Base-by-base conservation (phyloP, 176 grass and related monocot genomes). In the Zoysia japonica region DNA sequence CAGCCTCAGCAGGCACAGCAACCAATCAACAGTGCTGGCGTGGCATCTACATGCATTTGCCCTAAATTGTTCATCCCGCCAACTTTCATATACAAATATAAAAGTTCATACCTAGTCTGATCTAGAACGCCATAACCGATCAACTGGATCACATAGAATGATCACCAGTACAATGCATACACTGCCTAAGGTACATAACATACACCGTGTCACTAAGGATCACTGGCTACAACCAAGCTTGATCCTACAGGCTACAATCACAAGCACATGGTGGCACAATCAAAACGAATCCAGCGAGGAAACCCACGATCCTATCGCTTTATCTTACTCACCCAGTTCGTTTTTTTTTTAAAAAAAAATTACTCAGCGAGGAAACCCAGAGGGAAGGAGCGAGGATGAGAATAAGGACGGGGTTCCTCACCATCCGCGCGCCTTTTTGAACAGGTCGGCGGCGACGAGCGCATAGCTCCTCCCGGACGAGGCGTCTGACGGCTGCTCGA, bases 381-480 rank as follows among this genome's bases (percentile, higher is more conserved):
- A 51, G 20, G 3, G 28, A 6, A 35, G 60, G 50, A n/a, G 13
- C 1, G 35, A n/a, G 5, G 47, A 17, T 0, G 13, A 17, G 38
- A 1, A 62, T 1, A 38, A 3, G 3, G 6, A 9, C 8, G 37
- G 65, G 57, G 11, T 28, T 8, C 15, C 84, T 78, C 67, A 94
- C 92, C 83, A 91, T 36, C 72, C 48, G 43, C 89, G 89, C 5
- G 86, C 92, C 62, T 53, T 88, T 7, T 56, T 6, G 80, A 90
- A 91, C 61, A 94, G 72, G 81, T 89, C 89, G 38, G 84, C 89
- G 0, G 83, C 63, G 14, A 94, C 17, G 54, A 94, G 89, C 44
- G 92, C 92, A 71, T 94, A 87, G 84, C 74, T 89, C 85, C 73
- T 83, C 19, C 66, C 78, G 16, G 65, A 8, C 35, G 81, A 11